These are phyloP conservation scores for Daldinia concentrica DNA, from an alignment of 495 filamentous ascomycete species.

Conservation along the genomic window DNA sequence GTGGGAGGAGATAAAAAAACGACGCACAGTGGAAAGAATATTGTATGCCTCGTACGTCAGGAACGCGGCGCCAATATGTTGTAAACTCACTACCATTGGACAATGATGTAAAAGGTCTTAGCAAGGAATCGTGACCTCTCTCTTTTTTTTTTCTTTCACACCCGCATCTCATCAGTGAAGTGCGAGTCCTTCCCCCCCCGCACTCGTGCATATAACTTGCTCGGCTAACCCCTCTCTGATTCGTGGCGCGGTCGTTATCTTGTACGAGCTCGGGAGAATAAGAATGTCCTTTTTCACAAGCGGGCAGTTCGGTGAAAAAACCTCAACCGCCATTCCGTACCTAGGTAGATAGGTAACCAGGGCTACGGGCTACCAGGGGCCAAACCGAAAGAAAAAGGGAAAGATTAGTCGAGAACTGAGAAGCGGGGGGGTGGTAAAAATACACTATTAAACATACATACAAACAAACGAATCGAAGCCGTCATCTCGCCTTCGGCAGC, in stretches of 20 bases:
- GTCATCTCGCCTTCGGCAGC: constrained; percentile 19
- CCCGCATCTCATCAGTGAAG: constrained; percentile 17
- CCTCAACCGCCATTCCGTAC: background rate
- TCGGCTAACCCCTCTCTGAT: constrained; percentile 35
- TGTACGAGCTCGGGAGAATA: constrained; percentile 41
- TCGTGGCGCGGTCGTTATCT: constrained; percentile 37
- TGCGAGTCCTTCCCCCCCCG: constrained; percentile 28
- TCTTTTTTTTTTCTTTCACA: background rate
- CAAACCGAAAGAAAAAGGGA: constrained; percentile 21
- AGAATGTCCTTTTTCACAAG: constrained; percentile 33
- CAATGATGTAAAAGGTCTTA: background rate
- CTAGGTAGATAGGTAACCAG: background rate
- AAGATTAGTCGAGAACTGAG: constrained; percentile 38
- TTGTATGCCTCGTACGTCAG: constrained; percentile 42
- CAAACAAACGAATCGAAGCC: background rate
- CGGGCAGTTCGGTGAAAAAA: constrained; percentile 16
- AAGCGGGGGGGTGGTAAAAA: constrained; percentile 6
- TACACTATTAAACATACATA: constrained; percentile 6
- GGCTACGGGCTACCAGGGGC: background rate
- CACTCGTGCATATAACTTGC: constrained; percentile 36
- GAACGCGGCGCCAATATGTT: constrained; percentile 37
- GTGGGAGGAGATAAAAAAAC: constrained; percentile 36
- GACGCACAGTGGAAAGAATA: constrained; percentile 21
- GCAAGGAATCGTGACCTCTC: constrained; percentile 28
- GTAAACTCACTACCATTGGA: constrained; percentile 27